Base-by-base conservation (phyloP, 345 rosid genomes). In the Aethionema arabicum region DNA sequence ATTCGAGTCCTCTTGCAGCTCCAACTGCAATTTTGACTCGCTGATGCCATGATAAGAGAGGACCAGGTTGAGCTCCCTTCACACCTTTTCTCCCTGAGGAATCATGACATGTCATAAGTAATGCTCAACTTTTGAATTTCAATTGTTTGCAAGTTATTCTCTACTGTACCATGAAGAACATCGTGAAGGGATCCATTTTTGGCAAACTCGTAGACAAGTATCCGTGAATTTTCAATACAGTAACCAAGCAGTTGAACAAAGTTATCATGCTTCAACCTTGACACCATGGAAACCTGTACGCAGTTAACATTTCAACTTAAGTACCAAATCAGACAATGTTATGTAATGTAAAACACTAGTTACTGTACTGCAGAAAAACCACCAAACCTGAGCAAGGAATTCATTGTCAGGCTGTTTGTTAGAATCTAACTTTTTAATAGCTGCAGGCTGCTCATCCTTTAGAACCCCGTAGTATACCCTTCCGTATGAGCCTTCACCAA, bases 171-270 rank as follows among this genome's bases (percentile, higher is more conserved):
- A 63, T 88, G 92, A 46, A 88, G 82, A 69, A 88, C 82, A 70
- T 88, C 96, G 78, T 85, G 92, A 44, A 88, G 86, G 41, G 96
- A 88, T 52, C 96, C 96, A 76, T 83, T 85, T 43, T 83, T 78
- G n/a, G 96, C 95, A 76, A 88, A 88, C 55, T 85, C 96, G 54
- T 77, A 83, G 11, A 80, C 83, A 69, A 88, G 92, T 65, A 83
- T 76, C 38, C 90, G 82, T 8, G 84, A 77, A 63, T 50, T 79
- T 65, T 79, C 90, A 49, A 82, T 82, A 76, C 82, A 85, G 76
- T 88, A 88, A 16, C 90, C 90, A 54, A 82, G 86, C 69, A 88
- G 71, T 31, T 85, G 78, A 51, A 85, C 87, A 78, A 85, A 76
- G 74, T 87, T 81, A 42, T 80, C 86, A 71, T 85, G 78, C 69